Percentiles rank a stretch among this genome's conserved stretches.
Conservation (phyloP, 2,329 filamentous ascomycete genomes). For the Arthroderma uncinatum region DNA sequence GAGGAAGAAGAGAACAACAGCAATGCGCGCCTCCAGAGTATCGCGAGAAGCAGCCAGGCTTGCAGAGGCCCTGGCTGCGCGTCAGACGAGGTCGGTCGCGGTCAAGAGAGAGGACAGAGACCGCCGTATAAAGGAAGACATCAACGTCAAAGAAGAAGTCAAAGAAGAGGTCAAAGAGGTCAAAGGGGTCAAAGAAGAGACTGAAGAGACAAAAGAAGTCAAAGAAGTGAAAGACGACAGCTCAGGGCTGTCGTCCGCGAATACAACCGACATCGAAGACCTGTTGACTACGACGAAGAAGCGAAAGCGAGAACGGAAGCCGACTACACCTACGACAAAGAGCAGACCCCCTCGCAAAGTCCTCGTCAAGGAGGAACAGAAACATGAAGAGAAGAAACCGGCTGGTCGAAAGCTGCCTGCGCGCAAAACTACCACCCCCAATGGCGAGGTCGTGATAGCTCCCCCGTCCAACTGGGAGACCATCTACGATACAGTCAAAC, state of each 20-base stretch:
- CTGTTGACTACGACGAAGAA: conserved; percentile 35
- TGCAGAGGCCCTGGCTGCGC: conserved; percentile 39
- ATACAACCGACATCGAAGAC: conserved; percentile 49
- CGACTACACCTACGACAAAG: conserved; percentile 21
- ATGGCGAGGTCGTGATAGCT: conserved; percentile 28
- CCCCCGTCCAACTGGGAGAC: conserved; percentile 73
- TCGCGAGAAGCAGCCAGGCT: conserved; percentile 49
- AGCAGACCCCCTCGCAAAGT: conserved; percentile 17
- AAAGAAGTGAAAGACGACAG: conserved; percentile 6
- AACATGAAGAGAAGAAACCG: neutral
- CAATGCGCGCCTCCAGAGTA: conserved; percentile 49
- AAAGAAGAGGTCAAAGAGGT: too few relatives aligned
- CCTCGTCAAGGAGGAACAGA: conserved; percentile 3
- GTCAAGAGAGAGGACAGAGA: too few relatives aligned
- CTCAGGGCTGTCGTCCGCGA: conserved; percentile 27
- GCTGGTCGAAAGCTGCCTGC: conserved; percentile 29
- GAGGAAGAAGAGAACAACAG: neutral
- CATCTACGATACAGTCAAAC: conserved; percentile 64
- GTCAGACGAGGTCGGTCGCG: too few relatives aligned
- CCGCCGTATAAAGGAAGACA: too few relatives aligned
- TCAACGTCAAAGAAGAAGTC: too few relatives aligned
- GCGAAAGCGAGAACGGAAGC: conserved; percentile 32
- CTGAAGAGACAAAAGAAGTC: neutral
- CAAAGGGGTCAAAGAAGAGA: too few relatives aligned
- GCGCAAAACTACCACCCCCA: conserved; percentile 30